Evolutionary conservation across 2,329 filamentous ascomycete species (phyloP).

Genomic region (Penicillium hordei): DNA sequence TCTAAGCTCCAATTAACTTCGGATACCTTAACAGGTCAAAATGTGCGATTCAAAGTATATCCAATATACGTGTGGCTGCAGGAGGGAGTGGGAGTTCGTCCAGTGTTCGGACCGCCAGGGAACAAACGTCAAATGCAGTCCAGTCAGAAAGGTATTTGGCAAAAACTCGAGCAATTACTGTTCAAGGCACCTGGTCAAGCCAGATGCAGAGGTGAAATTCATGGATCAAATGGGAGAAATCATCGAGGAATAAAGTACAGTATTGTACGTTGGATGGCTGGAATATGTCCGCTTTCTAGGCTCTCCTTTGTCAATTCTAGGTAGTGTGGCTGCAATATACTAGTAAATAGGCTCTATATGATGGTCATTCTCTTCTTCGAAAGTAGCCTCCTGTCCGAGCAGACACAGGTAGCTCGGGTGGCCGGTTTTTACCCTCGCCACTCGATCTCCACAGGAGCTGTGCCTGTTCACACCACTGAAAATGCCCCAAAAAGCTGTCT

Average conservation of each 20-base stretch:
- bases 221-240: constrained; percentile 1
- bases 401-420: constrained; percentile 10
- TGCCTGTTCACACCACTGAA: constrained; percentile 12
- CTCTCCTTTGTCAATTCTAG: background rate
- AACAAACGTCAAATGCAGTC: constrained; percentile 6
- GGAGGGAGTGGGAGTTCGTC: background rate
- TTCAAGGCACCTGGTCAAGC: constrained; percentile 4
- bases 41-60: constrained; percentile 4
- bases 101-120: background rate
- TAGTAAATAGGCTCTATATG: constrained; percentile 4
- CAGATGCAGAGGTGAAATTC: constrained; percentile 1
- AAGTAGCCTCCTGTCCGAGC: constrained; percentile 14
- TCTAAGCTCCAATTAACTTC: constrained; percentile 2
- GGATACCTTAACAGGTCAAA: constrained; percentile 1
- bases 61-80: constrained; percentile 8
- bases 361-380: constrained; percentile 13
- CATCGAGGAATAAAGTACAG: background rate
- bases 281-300: background rate
- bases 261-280: background rate
- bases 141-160: background rate
- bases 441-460: constrained; percentile 14
- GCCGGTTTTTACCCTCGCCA: constrained; percentile 9
- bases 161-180: background rate
- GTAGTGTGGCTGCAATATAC: constrained; percentile 2
- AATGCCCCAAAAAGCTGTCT: constrained; percentile 10